Evolutionary conservation across 306 rosid species (phyloP), one percentile per base, ranked within the genome.

Genomic region (Vicia villosa): DNA sequence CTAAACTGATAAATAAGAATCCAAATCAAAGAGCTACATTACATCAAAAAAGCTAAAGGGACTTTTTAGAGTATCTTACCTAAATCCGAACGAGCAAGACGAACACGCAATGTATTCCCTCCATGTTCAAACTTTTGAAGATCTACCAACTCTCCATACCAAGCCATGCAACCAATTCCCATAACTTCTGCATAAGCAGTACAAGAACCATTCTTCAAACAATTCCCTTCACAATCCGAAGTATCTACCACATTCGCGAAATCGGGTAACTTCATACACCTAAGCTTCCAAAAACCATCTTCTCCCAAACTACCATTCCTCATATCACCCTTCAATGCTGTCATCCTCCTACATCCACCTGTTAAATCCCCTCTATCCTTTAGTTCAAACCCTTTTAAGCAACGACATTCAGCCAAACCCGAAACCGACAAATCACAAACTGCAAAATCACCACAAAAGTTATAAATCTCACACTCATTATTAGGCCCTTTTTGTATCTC

Each of bases 91-190:
- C 66, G 54, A 15, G 97, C 92, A 13, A 92, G 80, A 4, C 91
- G 98, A 36, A 92, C 50, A 4, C 54, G 10, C 17, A 92, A 21
- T 9, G 72, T 77, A 40, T 74, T 75, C 42, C 91, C 97, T 5
- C 82, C 89, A 12, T 2, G 30, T 0, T 30, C 5, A 50, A 83
- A 84, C 5, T 63, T 57, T n/a, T 84, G 84, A 42, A 88, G 24
- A 67, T 91, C 97, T 47, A 85, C 13, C 51, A 91, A 72, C 21
- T 68, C 74, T 3, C 47, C 83, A 8, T 34, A 51, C 98, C 98
- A 92, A 3, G 74, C 69, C 89, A 88, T 24, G 40, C 96, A 92
- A 20, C 98, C 98, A 77, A 89, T 79, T 55, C 91, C 95, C 40
- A 8, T 1, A 20, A 80, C 88, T 10, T 54, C 12, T 2, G 96